These are phyloP conservation scores for Calocybe gangraenosa DNA, from an alignment of 768 basidiomycete genomes.

Conservation along the genomic window DNA sequence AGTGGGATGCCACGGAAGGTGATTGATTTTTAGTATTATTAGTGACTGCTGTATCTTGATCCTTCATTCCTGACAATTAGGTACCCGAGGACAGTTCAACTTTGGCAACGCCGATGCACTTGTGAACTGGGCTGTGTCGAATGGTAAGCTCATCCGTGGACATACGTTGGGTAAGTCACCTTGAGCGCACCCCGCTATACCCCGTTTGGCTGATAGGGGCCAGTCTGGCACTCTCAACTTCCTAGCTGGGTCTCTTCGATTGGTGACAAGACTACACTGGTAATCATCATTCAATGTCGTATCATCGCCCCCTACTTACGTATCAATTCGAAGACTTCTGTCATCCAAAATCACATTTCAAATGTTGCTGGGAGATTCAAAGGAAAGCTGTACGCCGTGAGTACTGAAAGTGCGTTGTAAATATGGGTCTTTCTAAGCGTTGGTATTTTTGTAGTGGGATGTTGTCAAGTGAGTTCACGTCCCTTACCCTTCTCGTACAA, in stretches of 20 bases:
- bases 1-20: constrained; percentile 38
- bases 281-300: constrained; percentile 3
- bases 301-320: too few species aligned
- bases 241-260: constrained; percentile 38
- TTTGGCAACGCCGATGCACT: constrained; percentile 30
- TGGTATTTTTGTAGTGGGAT: constrained; percentile 29
- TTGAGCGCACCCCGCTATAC: background rate
- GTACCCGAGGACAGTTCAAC: constrained; percentile 25
- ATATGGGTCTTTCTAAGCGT: background rate
- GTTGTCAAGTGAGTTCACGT: constrained; percentile 33
- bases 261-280: constrained; percentile 33
- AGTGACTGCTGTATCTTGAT: background rate
- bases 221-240: constrained; percentile 35
- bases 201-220: background rate
- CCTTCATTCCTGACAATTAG: constrained; percentile 6
- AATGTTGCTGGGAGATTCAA: constrained; percentile 41
- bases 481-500: background rate
- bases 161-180: constrained; percentile 29
- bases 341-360: constrained; percentile 44
- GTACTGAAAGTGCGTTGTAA: too few species aligned
- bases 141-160: constrained; percentile 38
- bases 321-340: constrained; percentile 26
- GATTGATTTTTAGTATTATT: background rate
- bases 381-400: constrained; percentile 39
- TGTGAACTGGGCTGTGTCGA: constrained; percentile 36